Conservation (phyloP, 2,329 filamentous ascomycete genomes). For the Fusarium concolor region DNA sequence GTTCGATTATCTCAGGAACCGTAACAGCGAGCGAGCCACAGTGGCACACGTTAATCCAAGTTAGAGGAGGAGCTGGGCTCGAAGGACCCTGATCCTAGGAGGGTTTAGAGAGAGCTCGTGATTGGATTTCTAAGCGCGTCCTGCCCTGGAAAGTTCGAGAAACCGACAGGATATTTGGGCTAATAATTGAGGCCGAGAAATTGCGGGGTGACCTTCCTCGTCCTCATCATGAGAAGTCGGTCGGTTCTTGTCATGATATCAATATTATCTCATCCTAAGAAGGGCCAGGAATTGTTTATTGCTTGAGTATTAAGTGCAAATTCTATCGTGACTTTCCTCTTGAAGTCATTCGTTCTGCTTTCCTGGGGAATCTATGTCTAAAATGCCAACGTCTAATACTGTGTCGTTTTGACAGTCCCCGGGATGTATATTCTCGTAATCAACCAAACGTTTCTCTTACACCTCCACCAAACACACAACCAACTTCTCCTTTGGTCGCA, state of each 20-base stretch:
- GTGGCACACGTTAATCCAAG: conserved; percentile 1
- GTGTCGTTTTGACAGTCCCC: neutral
- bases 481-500: conserved; percentile 46
- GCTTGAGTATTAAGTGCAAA: too few species aligned
- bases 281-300: too few species aligned
- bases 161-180: conserved; percentile 10
- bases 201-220: conserved; percentile 19
- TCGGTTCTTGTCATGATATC: conserved; percentile 16
- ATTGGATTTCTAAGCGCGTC: conserved; percentile 49
- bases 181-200: conserved; percentile 14
- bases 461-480: conserved; percentile 35
- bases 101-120: conserved; percentile 13
- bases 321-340: neutral
- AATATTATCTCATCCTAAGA: neutral
- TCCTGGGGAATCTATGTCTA: neutral
- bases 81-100: conserved; percentile 13
- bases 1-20: neutral
- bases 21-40: conserved; percentile 1
- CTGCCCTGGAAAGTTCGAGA: conserved; percentile 46
- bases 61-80: neutral
- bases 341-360: neutral
- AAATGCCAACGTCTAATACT: neutral
- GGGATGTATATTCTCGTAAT: neutral
- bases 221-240: conserved; percentile 19
- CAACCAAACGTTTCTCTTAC: conserved; percentile 1